phyloP scores from a whole-genome alignment of 371 early-diverging fungal genomes.

The Hamiltosporidium tvaerminnensis region DNA sequence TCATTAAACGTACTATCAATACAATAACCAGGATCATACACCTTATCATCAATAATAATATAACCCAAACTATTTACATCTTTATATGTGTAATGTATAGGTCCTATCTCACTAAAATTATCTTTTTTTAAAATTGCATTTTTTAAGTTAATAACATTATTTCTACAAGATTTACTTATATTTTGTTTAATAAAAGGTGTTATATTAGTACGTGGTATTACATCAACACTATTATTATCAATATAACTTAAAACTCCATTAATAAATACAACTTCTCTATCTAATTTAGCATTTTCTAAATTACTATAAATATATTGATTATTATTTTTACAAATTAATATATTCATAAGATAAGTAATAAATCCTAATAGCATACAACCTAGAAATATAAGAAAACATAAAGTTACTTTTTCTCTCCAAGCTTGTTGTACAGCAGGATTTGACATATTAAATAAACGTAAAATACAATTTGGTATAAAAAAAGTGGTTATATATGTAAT shows the following conservation, averaged over 20 bases:
- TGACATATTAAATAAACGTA: constrained; percentile 38
- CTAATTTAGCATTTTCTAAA: constrained; percentile 24
- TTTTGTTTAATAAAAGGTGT: not conserved
- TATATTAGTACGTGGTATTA: not conserved
- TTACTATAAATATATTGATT: constrained; percentile 36
- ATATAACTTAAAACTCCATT: constrained; percentile 41
- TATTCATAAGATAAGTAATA: constrained; percentile 52
- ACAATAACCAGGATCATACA: constrained; percentile 39
- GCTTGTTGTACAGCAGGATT: constrained; percentile 40
- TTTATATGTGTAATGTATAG: constrained; percentile 39
- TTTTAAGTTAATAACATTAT: not conserved
- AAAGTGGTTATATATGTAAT: not conserved
- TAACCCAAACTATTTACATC: constrained; percentile 39
- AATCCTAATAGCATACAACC: constrained; percentile 44
- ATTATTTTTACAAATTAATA: constrained; percentile 42
- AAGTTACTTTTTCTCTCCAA: constrained; percentile 54
- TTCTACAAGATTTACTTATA: constrained; percentile 6
- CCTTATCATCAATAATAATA: constrained; percentile 44
- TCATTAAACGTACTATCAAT: constrained; percentile 7
- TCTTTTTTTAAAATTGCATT: not conserved
- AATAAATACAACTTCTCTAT: constrained; percentile 29
- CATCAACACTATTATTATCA: constrained; percentile 1
- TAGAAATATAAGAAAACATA: constrained; percentile 48
- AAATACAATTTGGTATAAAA: constrained; percentile 1
- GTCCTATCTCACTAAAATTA: constrained; percentile 25